phyloP scores from a whole-genome alignment of 1,139 yeast genomes.

The Zygosaccharomyces pseudobailii region DNA sequence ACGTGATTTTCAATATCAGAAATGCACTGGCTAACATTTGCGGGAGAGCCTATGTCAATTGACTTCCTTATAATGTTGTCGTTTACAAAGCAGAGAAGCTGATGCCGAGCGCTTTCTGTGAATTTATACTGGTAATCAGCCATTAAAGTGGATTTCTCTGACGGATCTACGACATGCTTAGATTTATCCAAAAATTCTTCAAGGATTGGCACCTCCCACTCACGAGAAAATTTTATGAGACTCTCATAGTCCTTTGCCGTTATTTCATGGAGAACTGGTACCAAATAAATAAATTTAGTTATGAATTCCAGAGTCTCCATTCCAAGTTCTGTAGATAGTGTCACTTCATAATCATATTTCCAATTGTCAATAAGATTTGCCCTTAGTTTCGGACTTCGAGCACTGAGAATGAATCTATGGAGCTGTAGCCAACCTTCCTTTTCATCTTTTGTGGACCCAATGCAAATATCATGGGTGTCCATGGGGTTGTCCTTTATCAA shows the following conservation, averaged over 20 bases:
- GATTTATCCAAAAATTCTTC: constrained; percentile 33
- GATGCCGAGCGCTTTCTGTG: constrained; percentile 45
- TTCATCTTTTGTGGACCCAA: background rate
- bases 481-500: constrained; percentile 38
- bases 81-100: constrained; percentile 41
- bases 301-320: constrained; percentile 30
- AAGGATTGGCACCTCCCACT: constrained; percentile 39
- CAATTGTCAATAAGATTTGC: constrained; percentile 22
- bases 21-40: background rate
- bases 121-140: constrained; percentile 43
- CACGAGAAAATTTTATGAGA: constrained; percentile 37
- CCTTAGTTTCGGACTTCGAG: constrained; percentile 35
- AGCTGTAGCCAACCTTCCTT: constrained; percentile 11
- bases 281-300: constrained; percentile 51
- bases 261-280: constrained; percentile 38
- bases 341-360: constrained; percentile 16
- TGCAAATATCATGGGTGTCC: constrained; percentile 39
- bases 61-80: constrained; percentile 36
- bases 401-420: constrained; percentile 40
- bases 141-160: constrained; percentile 40
- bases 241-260: constrained; percentile 31
- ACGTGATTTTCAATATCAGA: constrained; percentile 6
- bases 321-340: constrained; percentile 21
- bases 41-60: constrained; percentile 27
- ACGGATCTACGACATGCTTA: constrained; percentile 24